These are phyloP conservation scores for Yamadazyma ubonensis DNA, from an alignment of 805 yeast species.

Conservation along the genomic window DNA sequence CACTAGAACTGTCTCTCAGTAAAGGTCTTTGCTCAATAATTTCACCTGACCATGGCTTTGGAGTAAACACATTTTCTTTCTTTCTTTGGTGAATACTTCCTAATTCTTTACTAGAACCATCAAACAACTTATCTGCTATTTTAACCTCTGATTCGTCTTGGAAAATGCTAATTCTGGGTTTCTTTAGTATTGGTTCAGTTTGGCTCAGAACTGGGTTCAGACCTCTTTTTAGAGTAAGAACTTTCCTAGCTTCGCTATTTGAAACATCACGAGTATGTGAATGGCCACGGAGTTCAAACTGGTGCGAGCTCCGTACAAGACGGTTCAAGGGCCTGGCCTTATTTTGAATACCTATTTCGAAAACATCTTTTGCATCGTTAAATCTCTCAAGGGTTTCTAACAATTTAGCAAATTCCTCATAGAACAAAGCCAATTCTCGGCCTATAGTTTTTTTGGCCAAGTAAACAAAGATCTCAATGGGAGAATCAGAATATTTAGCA, in stretches of 20 bases:
- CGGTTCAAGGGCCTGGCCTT: slow-evolving; percentile 63
- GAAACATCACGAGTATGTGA: slow-evolving; percentile 14
- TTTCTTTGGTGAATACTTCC: slow-evolving; percentile 50
- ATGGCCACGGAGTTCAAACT: slow-evolving; percentile 43
- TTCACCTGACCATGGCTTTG: slow-evolving; percentile 67
- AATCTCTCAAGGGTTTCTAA: slow-evolving; percentile 51
- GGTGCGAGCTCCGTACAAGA: slow-evolving; percentile 34
- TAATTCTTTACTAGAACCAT: slow-evolving; percentile 43
- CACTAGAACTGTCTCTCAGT: slow-evolving; percentile 23
- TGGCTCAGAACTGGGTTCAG: slow-evolving; percentile 14
- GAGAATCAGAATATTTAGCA: slow-evolving; percentile 64
- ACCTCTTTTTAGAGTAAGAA: slow-evolving; percentile 39
- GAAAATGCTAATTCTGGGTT: slow-evolving; percentile 40
- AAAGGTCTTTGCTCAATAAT: slow-evolving; percentile 37
- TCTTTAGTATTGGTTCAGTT: slow-evolving; percentile 8
- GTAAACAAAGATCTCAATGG: slow-evolving; percentile 68
- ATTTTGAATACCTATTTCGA: slow-evolving; percentile 52
- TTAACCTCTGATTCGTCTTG: slow-evolving; percentile 27
- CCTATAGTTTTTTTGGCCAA: slow-evolving; percentile 76
- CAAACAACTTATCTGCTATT: slow-evolving; percentile 24
- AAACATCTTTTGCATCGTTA: slow-evolving; percentile 59
- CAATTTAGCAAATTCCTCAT: slow-evolving; percentile 73
- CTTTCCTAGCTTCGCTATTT: slow-evolving; percentile 14
- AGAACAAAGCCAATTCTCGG: slow-evolving; percentile 59
- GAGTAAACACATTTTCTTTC: slow-evolving; percentile 61